Conservation (phyloP, 2,329 filamentous ascomycete genomes). For the Xylariaceae sp. region DNA sequence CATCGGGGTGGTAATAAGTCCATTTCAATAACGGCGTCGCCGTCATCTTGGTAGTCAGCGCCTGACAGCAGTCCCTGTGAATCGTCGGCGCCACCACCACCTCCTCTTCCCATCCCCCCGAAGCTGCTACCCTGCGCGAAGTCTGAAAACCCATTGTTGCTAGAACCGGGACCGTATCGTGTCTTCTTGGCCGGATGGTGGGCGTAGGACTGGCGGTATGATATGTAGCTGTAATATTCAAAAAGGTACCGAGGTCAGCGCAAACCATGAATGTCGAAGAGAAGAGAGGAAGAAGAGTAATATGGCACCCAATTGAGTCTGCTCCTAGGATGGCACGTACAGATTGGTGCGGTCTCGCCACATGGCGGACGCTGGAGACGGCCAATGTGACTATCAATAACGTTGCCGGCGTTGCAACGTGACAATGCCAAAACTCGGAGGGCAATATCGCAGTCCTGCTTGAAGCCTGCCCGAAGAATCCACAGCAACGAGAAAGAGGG, state of each 20-base stretch:
- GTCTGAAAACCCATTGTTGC: slow-evolving; percentile 56
- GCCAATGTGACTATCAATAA: slow-evolving; percentile 25
- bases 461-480: neutral
- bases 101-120: slow-evolving; percentile 36
- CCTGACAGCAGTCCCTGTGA: slow-evolving; percentile 77
- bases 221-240: slow-evolving; percentile 71
- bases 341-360: slow-evolving; percentile 99
- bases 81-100: slow-evolving; percentile 42
- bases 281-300: too few relatives aligned
- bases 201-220: slow-evolving; percentile 96
- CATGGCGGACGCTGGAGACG: slow-evolving; percentile 61
- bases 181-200: slow-evolving; percentile 88
- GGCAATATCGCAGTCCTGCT: neutral
- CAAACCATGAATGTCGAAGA: neutral
- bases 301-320: neutral
- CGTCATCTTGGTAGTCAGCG: slow-evolving; percentile 74
- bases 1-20: slow-evolving; percentile 90
- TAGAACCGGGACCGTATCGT: slow-evolving; percentile 53
- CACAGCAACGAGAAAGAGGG: neutral
- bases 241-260: slow-evolving; percentile 13
- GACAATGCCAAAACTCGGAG: neutral
- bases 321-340: slow-evolving; percentile 50
- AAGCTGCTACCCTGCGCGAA: slow-evolving; percentile 52
- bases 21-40: slow-evolving; percentile 97
- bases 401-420: slow-evolving; percentile 8